Conservation (phyloP, 192 early-diverging fungal species). For the Geranomyces michiganensis region DNA sequence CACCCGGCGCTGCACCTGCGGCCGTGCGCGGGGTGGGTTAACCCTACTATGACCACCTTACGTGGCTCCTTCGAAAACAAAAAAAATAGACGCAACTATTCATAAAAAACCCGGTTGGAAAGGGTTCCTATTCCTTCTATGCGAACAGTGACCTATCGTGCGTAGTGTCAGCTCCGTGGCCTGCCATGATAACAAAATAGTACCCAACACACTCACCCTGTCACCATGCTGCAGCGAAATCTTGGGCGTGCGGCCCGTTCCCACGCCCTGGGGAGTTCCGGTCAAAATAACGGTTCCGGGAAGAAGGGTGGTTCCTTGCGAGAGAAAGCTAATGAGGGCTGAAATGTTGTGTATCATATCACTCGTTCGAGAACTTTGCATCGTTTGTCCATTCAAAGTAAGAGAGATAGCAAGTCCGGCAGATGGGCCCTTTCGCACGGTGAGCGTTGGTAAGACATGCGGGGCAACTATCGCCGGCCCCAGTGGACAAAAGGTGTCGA, state of each 20-base stretch:
- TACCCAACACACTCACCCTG: slow-evolving; percentile 25
- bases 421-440: slow-evolving; percentile 24
- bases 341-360: slow-evolving; percentile 66
- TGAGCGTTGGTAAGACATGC: slow-evolving; percentile 51
- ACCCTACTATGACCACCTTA: too few relatives aligned
- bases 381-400: slow-evolving; percentile 45
- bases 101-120: slow-evolving; percentile 50
- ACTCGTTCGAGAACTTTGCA: slow-evolving; percentile 56
- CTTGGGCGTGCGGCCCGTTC: slow-evolving; percentile 55
- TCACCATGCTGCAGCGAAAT: slow-evolving; percentile 57
- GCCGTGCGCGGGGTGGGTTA: too few relatives aligned
- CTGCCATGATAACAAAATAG: too few relatives aligned
- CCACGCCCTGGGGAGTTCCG: slow-evolving; percentile 55
- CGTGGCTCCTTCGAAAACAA: too few relatives aligned
- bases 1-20: too few relatives aligned
- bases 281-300: slow-evolving; percentile 62
- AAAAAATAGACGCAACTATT: neutral
- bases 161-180: too few relatives aligned
- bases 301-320: slow-evolving; percentile 62
- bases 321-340: slow-evolving; percentile 57
- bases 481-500: slow-evolving; percentile 64
- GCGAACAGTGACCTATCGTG: slow-evolving; percentile 33
- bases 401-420: slow-evolving; percentile 42
- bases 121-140: slow-evolving; percentile 61
- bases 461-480: slow-evolving; percentile 61